Evolutionary conservation across 169 alveolate species (phyloP), one percentile per base, ranked within the genome.

Genomic region (Perkinsus chesapeaki): DNA sequence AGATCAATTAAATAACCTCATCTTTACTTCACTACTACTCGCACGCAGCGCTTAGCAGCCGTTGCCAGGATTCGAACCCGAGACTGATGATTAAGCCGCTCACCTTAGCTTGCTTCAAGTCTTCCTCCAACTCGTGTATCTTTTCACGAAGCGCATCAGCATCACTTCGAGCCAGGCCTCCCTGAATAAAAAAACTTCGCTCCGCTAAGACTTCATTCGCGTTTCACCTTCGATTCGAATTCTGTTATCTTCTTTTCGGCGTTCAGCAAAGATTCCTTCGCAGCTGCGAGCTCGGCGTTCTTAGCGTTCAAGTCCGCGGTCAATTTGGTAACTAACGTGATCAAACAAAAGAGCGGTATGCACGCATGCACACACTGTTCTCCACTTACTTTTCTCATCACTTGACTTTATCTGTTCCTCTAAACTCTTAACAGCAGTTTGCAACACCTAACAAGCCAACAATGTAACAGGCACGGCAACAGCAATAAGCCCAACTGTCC

Each of bases 51-150:
- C n/a, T n/a, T n/a, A n/a, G n/a, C n/a, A n/a, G n/a, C n/a, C n/a
- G n/a, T n/a, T n/a, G n/a, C 82, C 23, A 34, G 82, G 82, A 60
- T 60, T 60, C 82, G 82, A 60, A 60, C 82, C 82, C 82, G 82
- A 60, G 12, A 60, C 82, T 34, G 12, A 27, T 23, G 31, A 23
- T 34, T 1, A 7, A n/a, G n/a, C n/a, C n/a, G 31, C 82, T 20
- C 27, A 60, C 82, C 82, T 60, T 60, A 1, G 82, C 82, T 34
- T 60, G 82, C 82, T 60, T 60, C 82, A 60, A 34, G 27, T 60
- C 82, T 16, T 60, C 82, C 82, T 60, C 82, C 23, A 60, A 34
- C 7, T 60, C 27, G 27, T 60, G 82, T 60, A 60, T 60, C 31
- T 60, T 7, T 23, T 60, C 82, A 27, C 82, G 82, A 0, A 60